These are phyloP conservation scores for Mycena filopes DNA, from an alignment of 768 basidiomycete species.

Conservation along the genomic window DNA sequence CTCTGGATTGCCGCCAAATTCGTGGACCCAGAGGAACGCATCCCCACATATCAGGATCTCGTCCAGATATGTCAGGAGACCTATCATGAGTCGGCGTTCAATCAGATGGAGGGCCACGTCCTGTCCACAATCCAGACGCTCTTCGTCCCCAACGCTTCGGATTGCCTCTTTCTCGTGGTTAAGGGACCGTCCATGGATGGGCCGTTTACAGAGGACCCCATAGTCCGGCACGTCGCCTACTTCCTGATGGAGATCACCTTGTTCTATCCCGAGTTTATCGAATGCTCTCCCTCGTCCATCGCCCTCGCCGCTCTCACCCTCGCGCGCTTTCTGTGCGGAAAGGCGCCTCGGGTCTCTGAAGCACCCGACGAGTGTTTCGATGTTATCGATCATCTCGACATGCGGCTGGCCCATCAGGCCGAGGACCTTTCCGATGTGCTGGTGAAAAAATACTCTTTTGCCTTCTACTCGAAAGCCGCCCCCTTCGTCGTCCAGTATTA, in stretches of 20 bases:
- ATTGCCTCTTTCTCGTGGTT: constrained; percentile 93
- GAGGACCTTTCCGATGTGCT: constrained; percentile 95
- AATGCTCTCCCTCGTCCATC: constrained; percentile 85
- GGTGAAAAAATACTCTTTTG: constrained; percentile 97
- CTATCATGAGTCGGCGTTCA: constrained; percentile 96
- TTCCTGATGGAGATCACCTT: constrained; percentile 99
- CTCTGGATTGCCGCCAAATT: constrained; percentile 99
- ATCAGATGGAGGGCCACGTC: constrained; percentile 99
- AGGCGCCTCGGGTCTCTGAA: constrained; percentile 80
- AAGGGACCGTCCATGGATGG: too few species aligned
- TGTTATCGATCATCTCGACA: constrained; percentile 88
- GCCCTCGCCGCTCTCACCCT: constrained; percentile 91
- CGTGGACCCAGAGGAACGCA: constrained; percentile 98
- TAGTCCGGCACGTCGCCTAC: constrained; percentile 94
- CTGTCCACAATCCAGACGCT: constrained; percentile 95
- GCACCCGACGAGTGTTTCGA: constrained; percentile 87
- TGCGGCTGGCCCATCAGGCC: constrained; percentile 85
- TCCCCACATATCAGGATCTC: constrained; percentile 94
- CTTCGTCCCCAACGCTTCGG: constrained; percentile 97
- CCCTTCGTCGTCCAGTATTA: constrained; percentile 95
- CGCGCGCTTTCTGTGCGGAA: constrained; percentile 88
- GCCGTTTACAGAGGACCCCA: constrained; percentile 83
- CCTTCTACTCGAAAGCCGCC: constrained; percentile 96
- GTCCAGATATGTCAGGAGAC: constrained; percentile 95
- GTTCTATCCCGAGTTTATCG: constrained; percentile 96